Conservation (phyloP, 2,329 filamentous ascomycete genomes). For the Juglanconis oblonga region DNA sequence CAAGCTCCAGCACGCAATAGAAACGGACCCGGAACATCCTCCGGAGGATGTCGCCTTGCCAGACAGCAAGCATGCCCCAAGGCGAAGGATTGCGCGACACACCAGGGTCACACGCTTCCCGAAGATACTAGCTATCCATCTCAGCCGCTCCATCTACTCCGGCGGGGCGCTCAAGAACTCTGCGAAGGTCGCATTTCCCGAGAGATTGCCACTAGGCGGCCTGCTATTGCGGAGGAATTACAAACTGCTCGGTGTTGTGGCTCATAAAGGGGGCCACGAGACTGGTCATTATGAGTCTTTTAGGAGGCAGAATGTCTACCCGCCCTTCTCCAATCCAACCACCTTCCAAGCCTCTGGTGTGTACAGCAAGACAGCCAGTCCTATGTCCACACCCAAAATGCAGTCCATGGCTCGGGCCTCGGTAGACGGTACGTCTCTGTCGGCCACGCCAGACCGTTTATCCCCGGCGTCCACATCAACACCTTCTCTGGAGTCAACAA, state of each 20-base stretch:
- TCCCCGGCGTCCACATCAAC: constrained; percentile 26
- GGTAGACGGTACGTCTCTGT: constrained; percentile 37
- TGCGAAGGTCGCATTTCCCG: constrained; percentile 90
- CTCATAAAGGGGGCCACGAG: constrained; percentile 92
- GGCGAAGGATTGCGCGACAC: constrained; percentile 80
- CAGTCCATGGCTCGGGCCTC: constrained; percentile 25
- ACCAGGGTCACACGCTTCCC: constrained; percentile 86
- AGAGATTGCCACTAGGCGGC: constrained; percentile 78
- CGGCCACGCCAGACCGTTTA: constrained; percentile 47
- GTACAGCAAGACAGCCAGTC: constrained; percentile 63
- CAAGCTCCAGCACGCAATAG: constrained; percentile 66
- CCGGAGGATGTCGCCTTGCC: constrained; percentile 73
- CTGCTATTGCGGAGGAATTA: constrained; percentile 77
- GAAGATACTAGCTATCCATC: constrained; percentile 84
- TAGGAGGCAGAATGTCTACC: constrained; percentile 74
- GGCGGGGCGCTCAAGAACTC: constrained; percentile 86
- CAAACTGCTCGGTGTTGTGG: constrained; percentile 81
- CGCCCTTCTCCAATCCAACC: constrained; percentile 79
- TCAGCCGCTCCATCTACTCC: constrained; percentile 86
- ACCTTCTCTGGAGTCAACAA: constrained; percentile 12
- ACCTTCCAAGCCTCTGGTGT: constrained; percentile 73
- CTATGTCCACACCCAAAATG: constrained; percentile 45
- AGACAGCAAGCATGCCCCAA: constrained; percentile 70
- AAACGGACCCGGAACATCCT: constrained; percentile 76
- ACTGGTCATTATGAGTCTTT: constrained; percentile 98